A percentile compares a stretch with the other conserved stretches of the same genome.
phyloP scores from a whole-genome alignment of 805 yeast species.

The Spathaspora arborariae region DNA sequence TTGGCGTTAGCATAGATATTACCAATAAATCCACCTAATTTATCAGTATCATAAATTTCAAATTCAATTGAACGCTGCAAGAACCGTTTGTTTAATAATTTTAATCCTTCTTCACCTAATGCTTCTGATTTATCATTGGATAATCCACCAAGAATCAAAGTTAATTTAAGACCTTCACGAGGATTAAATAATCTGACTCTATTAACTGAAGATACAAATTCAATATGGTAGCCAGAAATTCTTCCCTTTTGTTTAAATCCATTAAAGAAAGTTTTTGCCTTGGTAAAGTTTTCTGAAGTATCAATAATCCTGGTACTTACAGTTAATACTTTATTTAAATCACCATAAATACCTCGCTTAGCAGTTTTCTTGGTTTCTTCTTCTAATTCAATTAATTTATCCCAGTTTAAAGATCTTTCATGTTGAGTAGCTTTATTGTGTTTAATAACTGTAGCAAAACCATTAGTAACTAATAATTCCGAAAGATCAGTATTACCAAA shows the following conservation, averaged over 20 bases:
- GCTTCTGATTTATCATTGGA: slow-evolving; percentile 37
- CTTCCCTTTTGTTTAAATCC: slow-evolving; percentile 64
- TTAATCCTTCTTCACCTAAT: slow-evolving; percentile 47
- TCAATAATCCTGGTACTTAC: slow-evolving; percentile 64
- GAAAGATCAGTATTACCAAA: slow-evolving; percentile 58
- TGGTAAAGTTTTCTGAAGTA: slow-evolving; percentile 69
- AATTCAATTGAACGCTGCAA: slow-evolving; percentile 73
- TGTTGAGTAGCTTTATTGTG: slow-evolving; percentile 69
- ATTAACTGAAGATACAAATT: slow-evolving; percentile 64
- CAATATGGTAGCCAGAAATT: slow-evolving; percentile 64
- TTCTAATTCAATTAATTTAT: slow-evolving; percentile 67
- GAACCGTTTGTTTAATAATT: slow-evolving; percentile 48
- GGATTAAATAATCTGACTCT: slow-evolving; percentile 66
- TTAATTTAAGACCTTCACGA: slow-evolving; percentile 64
- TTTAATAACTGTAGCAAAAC: slow-evolving; percentile 73
- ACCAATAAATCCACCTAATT: slow-evolving; percentile 79
- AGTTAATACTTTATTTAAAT: slow-evolving; percentile 44
- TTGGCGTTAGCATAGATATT: slow-evolving; percentile 52
- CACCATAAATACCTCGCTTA: slow-evolving; percentile 60
- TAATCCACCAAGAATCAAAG: slow-evolving; percentile 75
- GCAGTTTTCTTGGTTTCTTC: slow-evolving; percentile 47
- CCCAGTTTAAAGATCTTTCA: slow-evolving; percentile 76
- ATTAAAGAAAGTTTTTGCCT: slow-evolving; percentile 71
- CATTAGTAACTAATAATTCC: slow-evolving; percentile 55
- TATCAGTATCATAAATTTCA: slow-evolving; percentile 67